phyloP scores from a whole-genome alignment of 371 early-diverging fungal genomes.

The Gilbertella persicaria region DNA sequence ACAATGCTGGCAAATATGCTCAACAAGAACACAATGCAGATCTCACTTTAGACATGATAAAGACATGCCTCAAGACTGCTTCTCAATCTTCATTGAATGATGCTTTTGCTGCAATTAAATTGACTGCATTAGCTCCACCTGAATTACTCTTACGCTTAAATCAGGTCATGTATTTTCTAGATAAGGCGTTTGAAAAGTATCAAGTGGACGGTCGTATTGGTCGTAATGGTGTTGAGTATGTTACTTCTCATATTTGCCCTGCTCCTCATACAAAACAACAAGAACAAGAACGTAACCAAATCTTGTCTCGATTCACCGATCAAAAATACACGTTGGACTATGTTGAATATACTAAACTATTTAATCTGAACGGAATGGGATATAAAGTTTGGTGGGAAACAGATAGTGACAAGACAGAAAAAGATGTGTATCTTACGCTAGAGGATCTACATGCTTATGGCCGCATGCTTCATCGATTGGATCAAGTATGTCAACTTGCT shows the following conservation, averaged over 20 bases:
- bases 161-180: constrained; percentile 40
- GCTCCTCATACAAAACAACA: constrained; percentile 20
- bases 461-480: constrained; percentile 64
- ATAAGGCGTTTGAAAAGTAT: constrained; percentile 38
- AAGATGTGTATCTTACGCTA: constrained; percentile 30
- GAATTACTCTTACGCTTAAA: constrained; percentile 74
- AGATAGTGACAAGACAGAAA: constrained; percentile 11
- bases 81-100: constrained; percentile 39
- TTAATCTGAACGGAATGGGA: constrained; percentile 31
- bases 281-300: constrained; percentile 8
- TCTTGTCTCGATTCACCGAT: constrained; percentile 13
- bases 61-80: constrained; percentile 72
- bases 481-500: constrained; percentile 67
- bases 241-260: constrained; percentile 25
- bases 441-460: constrained; percentile 73
- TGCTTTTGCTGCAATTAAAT: constrained; percentile 82
- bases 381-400: constrained; percentile 40
- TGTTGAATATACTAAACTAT: constrained; percentile 26
- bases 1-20: constrained; percentile 12
- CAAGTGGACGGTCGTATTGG: constrained; percentile 27
- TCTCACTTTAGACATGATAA: constrained; percentile 62
- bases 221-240: constrained; percentile 19
- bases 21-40: constrained; percentile 56
- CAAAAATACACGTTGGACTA: constrained; percentile 17
- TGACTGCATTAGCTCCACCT: constrained; percentile 85